A percentile compares a stretch with the other conserved stretches of the same genome.
These are phyloP conservation scores for Paramecium tetraurelia DNA, from an alignment of 73 alveolate genomes.

Conservation along the genomic window DNA sequence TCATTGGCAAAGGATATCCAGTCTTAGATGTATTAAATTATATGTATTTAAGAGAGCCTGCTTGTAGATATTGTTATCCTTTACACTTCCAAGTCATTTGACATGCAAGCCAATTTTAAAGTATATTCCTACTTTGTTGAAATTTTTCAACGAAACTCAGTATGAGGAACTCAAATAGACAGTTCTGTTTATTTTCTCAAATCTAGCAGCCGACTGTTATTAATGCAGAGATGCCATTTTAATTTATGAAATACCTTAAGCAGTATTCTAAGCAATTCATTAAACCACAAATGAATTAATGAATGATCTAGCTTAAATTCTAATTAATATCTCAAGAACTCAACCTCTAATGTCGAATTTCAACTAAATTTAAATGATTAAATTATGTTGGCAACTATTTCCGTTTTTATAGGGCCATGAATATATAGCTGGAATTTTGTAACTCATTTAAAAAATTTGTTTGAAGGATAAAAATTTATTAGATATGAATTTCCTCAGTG, in stretches of 20 bases:
- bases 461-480: background rate
- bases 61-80: background rate
- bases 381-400: background rate
- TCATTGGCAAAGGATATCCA: background rate
- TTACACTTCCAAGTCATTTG: background rate
- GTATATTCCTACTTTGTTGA: background rate
- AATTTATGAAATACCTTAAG: background rate
- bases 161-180: background rate
- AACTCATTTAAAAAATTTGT: background rate
- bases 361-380: background rate
- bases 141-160: background rate
- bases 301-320: background rate
- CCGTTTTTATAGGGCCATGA: background rate
- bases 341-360: background rate
- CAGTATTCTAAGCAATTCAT: background rate
- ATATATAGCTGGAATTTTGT: background rate
- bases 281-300: background rate
- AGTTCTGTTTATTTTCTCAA: background rate
- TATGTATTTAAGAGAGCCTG: background rate
- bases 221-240: conserved; percentile 7
- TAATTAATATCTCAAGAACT: background rate
- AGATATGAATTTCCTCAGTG: background rate
- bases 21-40: background rate
- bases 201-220: conserved; percentile 1
- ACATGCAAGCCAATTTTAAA: background rate